A percentile compares a stretch with the other conserved stretches of the same genome.
Conservation (phyloP, 768 basidiomycete genomes). For the Lentinus brumalis region DNA sequence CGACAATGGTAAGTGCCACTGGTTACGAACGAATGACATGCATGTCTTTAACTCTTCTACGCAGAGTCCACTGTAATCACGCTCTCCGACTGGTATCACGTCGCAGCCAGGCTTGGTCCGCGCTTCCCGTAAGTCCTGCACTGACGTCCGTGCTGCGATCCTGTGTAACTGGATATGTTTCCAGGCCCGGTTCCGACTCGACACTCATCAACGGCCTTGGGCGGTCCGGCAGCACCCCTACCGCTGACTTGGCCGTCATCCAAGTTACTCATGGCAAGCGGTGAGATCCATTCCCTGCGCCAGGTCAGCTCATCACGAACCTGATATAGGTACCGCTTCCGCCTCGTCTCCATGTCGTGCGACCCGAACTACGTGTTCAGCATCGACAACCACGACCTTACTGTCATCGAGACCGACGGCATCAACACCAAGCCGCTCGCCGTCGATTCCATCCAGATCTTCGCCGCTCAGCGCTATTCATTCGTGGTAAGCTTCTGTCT, state of each 20-base stretch:
- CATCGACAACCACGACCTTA: slow-evolving; percentile 47
- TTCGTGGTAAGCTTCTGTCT: slow-evolving; percentile 31
- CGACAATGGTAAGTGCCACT: slow-evolving; percentile 41
- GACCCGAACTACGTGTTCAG: slow-evolving; percentile 44
- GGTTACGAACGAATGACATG: not conserved
- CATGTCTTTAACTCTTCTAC: not conserved
- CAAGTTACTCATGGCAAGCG: slow-evolving; percentile 37
- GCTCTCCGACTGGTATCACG: slow-evolving; percentile 43
- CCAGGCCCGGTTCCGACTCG: slow-evolving; percentile 31
- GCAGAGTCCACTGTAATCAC: slow-evolving; percentile 45
- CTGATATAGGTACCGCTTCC: slow-evolving; percentile 35
- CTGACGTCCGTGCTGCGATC: not conserved
- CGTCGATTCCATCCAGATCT: slow-evolving; percentile 46
- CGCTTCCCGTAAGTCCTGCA: slow-evolving; percentile 2
- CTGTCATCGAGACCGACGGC: slow-evolving; percentile 50
- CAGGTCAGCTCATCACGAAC: too few species aligned
- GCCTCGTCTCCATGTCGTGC: slow-evolving; percentile 47
- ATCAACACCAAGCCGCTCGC: slow-evolving; percentile 40
- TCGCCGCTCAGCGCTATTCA: slow-evolving; percentile 55
- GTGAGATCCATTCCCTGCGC: not conserved
- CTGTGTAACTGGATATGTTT: too few species aligned
- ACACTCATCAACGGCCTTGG: slow-evolving; percentile 48
- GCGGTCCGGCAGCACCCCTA: slow-evolving; percentile 37
- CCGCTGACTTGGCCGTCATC: slow-evolving; percentile 37
- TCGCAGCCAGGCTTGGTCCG: slow-evolving; percentile 6